Percentiles rank a stretch among this genome's conserved stretches.
These are phyloP conservation scores for Citrus australasica DNA, from an alignment of 345 rosid genomes.

Conservation along the genomic window DNA sequence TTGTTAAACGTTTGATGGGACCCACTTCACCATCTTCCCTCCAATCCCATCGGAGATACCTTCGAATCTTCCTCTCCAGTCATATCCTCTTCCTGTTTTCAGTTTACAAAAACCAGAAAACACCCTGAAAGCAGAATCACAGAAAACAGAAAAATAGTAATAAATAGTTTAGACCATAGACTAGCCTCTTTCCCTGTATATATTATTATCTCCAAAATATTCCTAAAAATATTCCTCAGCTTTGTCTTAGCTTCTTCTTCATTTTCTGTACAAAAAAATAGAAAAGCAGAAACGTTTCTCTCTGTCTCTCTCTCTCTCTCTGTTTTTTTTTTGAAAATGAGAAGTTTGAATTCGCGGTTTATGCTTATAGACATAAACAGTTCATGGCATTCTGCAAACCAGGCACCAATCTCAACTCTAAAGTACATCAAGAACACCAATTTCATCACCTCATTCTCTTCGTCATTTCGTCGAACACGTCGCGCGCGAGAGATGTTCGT, in stretches of 20 bases:
- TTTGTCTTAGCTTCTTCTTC: background rate
- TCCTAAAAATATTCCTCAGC: background rate
- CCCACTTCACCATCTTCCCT: slow-evolving; percentile 40
- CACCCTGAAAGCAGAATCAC: background rate
- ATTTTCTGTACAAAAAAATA: background rate
- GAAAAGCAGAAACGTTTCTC: background rate
- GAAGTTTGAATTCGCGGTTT: slow-evolving; percentile 54
- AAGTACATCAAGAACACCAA: slow-evolving; percentile 23
- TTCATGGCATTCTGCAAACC: slow-evolving; percentile 58
- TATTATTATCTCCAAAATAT: background rate
- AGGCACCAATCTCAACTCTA: slow-evolving; percentile 39
- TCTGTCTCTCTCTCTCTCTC: no score
- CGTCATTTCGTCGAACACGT: slow-evolving; percentile 64
- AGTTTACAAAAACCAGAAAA: background rate
- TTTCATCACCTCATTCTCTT: slow-evolving; percentile 39
- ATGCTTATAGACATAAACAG: slow-evolving; percentile 65
- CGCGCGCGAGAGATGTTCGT: slow-evolving; percentile 40
- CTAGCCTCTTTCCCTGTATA: background rate
- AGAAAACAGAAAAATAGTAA: background rate
- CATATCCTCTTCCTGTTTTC: background rate
- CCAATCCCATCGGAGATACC: slow-evolving; percentile 55
- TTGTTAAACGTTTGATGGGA: slow-evolving; percentile 27
- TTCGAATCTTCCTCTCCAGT: slow-evolving; percentile 52
- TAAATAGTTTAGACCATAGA: no score
- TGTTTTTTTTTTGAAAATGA: slow-evolving; percentile 27